phyloP scores from a whole-genome alignment of 1,139 yeast genomes.

The Sugiyamaella xylanicola region DNA sequence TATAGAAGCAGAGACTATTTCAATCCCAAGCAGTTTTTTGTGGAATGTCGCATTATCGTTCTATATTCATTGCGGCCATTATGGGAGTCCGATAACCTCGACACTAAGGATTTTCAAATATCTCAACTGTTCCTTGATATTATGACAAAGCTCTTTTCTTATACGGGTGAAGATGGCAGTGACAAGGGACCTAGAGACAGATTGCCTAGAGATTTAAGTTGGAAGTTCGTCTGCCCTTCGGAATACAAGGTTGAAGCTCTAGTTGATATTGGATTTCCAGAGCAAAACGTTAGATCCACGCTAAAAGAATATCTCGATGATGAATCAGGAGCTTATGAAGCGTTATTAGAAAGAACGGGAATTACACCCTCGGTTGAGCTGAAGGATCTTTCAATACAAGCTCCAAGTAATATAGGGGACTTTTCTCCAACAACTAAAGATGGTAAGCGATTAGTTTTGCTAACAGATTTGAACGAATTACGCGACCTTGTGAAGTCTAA shows the following conservation, averaged over 20 bases:
- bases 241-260: conserved; percentile 54
- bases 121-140: conserved; percentile 31
- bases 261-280: conserved; percentile 49
- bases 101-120: conserved; percentile 30
- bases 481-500: conserved; percentile 42
- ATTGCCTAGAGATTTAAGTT: conserved; percentile 35
- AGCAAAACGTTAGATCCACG: conserved; percentile 45
- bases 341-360: conserved; percentile 5
- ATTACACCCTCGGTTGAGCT: conserved; percentile 7
- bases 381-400: not conserved
- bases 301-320: conserved; percentile 28
- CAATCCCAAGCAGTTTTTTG: conserved; percentile 38
- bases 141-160: conserved; percentile 31
- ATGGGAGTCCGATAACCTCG: conserved; percentile 38
- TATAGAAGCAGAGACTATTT: conserved; percentile 36
- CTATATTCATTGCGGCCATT: conserved; percentile 29
- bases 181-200: conserved; percentile 20
- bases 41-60: conserved; percentile 39
- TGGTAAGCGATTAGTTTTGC: conserved; percentile 39
- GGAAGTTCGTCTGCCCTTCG: conserved; percentile 56
- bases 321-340: conserved; percentile 14
- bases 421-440: conserved; percentile 36
- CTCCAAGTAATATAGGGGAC: conserved; percentile 23
- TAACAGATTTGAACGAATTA: conserved; percentile 48
- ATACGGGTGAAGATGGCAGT: conserved; percentile 30